phyloP scores from a whole-genome alignment of 176 grass and related monocot species.

The Bromus sterilis region DNA sequence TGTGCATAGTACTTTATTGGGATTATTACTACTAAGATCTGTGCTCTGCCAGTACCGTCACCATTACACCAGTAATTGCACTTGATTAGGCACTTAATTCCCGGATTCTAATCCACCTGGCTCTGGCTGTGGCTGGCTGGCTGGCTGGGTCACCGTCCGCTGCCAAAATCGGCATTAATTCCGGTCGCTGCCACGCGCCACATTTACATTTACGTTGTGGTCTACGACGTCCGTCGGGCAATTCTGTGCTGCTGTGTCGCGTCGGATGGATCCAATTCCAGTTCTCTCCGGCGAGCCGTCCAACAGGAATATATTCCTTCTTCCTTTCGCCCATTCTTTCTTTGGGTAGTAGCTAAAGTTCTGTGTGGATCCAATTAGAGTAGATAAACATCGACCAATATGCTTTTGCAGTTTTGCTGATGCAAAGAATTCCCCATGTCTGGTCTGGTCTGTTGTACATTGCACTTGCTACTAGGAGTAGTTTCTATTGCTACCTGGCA shows the following conservation, averaged over 20 bases:
- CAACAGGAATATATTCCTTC: neutral
- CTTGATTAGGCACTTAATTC: slow-evolving; percentile 9
- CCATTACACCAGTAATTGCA: neutral
- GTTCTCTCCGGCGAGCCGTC: neutral
- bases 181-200: neutral
- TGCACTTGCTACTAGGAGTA: neutral
- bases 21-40: neutral
- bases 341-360: neutral
- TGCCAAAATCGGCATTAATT: neutral
- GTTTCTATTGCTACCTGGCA: too few species aligned
- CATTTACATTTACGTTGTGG: neutral
- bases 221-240: neutral
- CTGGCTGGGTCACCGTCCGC: neutral
- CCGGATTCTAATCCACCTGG: neutral
- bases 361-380: neutral
- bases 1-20: slow-evolving; percentile 18
- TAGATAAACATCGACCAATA: neutral
- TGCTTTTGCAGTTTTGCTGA: neutral
- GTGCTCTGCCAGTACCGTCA: neutral
- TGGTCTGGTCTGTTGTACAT: neutral
- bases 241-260: neutral
- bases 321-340: neutral
- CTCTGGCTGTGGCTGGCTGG: too few species aligned
- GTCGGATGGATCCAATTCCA: neutral
- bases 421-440: neutral